Evolutionary conservation across 257 asterid species (phyloP).

Genomic region (Dorcoceras hygrometricum): DNA sequence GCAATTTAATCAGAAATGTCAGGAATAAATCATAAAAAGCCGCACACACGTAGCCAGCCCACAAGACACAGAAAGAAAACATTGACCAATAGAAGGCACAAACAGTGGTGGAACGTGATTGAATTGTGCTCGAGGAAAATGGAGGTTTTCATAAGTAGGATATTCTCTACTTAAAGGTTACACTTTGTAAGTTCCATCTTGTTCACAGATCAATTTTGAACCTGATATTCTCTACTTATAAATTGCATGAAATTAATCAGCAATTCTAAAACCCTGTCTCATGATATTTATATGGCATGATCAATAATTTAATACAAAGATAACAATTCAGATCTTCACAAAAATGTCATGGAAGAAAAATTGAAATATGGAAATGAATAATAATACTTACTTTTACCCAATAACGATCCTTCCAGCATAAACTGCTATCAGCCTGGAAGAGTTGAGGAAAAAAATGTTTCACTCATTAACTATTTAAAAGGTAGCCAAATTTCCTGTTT

Average conservation of each 20-base stretch:
- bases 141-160: background rate
- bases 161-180: background rate
- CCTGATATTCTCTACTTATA: conserved; percentile 13
- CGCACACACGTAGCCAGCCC: background rate
- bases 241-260: background rate
- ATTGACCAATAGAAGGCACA: background rate
- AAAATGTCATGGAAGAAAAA: conserved; percentile 12
- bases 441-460: conserved; percentile 10
- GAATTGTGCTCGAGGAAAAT: background rate
- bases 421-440: conserved; percentile 64
- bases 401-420: conserved; percentile 68
- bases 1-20: background rate
- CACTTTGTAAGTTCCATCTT: background rate
- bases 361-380: conserved; percentile 16
- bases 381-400: conserved; percentile 83
- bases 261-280: background rate
- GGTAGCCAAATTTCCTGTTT: background rate
- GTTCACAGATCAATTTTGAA: background rate
- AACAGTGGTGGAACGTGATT: background rate
- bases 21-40: background rate
- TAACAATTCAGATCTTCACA: conserved; percentile 5
- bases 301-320: background rate
- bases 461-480: conserved; percentile 14
- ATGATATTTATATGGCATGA: background rate
- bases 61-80: background rate